A percentile compares a stretch with the other conserved stretches of the same genome.
Evolutionary conservation across 257 asterid genomes (phyloP).

Genomic region (Solanum bukasovii): DNA sequence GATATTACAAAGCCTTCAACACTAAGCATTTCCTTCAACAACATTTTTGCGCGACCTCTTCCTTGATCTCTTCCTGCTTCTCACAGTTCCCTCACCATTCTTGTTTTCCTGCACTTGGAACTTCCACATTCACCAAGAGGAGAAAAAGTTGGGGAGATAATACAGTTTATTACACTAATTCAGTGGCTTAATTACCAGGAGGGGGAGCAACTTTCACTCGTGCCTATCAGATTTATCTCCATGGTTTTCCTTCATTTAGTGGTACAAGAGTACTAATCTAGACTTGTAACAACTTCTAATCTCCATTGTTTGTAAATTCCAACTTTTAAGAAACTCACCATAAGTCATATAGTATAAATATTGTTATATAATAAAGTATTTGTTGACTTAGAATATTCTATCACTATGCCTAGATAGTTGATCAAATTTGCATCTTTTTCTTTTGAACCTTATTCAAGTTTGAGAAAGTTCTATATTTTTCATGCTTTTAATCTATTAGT

Average conservation of each 20-base stretch:
- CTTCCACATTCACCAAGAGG: not conserved
- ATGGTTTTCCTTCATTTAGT: not conserved
- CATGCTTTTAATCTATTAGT: not conserved
- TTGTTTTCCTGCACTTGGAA: constrained; percentile 5
- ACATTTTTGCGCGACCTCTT: not conserved
- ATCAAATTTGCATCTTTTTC: not conserved
- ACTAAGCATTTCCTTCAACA: not conserved
- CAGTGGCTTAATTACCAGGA: not conserved
- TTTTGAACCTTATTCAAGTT: not conserved
- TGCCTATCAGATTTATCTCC: not conserved
- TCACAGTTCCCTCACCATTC: not conserved
- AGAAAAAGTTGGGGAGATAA: not conserved
- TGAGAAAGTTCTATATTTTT: not conserved
- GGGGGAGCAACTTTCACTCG: not conserved
- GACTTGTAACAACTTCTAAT: not conserved
- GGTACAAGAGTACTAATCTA: not conserved
- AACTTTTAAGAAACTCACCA: not conserved
- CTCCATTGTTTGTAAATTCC: not conserved
- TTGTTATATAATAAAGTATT: not conserved
- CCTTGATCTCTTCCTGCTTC: not conserved
- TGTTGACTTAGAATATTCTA: not conserved
- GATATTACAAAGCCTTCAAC: not conserved
- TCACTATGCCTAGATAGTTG: not conserved
- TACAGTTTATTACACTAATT: not conserved
- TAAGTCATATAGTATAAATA: not conserved